These are phyloP conservation scores for Tubosaeta sp. DNA, from an alignment of 768 basidiomycete species.

Conservation along the genomic window DNA sequence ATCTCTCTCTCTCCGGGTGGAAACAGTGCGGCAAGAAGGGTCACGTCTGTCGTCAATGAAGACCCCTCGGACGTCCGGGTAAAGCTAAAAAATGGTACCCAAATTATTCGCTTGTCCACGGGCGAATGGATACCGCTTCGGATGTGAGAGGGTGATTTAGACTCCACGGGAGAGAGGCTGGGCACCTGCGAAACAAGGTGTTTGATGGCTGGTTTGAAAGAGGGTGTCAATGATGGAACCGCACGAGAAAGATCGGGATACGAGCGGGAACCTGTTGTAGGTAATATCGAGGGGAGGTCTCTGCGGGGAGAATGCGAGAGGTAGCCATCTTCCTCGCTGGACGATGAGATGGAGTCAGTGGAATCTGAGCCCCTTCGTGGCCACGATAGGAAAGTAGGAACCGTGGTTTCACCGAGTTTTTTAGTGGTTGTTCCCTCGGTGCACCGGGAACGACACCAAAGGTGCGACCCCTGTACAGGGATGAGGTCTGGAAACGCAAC, in stretches of 20 bases:
- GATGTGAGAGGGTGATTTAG: constrained; percentile 6
- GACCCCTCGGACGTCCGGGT: constrained; percentile 75
- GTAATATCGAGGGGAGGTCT: constrained; percentile 33
- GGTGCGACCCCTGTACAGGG: constrained; percentile 23
- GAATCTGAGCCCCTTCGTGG: constrained; percentile 20
- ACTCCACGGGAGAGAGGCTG: constrained; percentile 27
- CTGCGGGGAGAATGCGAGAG: constrained; percentile 54
- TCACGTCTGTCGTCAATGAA: constrained; percentile 68
- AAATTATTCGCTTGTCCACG: constrained; percentile 12
- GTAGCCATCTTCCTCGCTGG: constrained; percentile 45
- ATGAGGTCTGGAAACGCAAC: constrained; percentile 75
- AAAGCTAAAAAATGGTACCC: constrained; percentile 76
- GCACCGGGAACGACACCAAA: constrained; percentile 3
- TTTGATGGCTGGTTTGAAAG: constrained; percentile 37
- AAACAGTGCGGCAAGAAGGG: constrained; percentile 64
- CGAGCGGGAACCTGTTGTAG: constrained; percentile 38
- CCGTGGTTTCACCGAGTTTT: constrained; percentile 10
- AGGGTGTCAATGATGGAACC: constrained; percentile 25
- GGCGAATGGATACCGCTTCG: constrained; percentile 10
- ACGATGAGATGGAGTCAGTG: constrained; percentile 25
- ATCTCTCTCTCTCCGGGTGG: constrained; percentile 67
- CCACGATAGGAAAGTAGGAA: constrained; percentile 22
- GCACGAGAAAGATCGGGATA: constrained; percentile 38
- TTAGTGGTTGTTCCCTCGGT: not conserved
- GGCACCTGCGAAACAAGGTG: constrained; percentile 33